Evolutionary conservation across 306 rosid species (phyloP), one percentile per base, ranked within the genome.

Genomic region (Cicer yamashitae): DNA sequence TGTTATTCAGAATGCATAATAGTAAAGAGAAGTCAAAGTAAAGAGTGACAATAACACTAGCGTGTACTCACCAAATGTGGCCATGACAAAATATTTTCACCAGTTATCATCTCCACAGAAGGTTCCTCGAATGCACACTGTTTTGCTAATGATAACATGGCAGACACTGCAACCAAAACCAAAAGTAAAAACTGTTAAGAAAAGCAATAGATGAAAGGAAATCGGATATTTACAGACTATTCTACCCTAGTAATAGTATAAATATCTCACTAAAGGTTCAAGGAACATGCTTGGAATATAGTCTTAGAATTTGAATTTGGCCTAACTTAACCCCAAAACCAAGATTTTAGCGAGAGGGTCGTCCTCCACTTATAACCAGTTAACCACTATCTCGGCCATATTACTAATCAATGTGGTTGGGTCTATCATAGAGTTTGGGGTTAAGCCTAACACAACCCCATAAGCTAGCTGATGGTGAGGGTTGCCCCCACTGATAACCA

Each of bases 41-140:
- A 74, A 57, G 13, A 34, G 41, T 13, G 7, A 63, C 67, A 51
- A 57, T 53, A 70, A 41, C 48, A 40, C 38, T 39, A 74, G 70
- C 63, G 25, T 30, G 77, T 30, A 77, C 94, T 88, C 83, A 94
- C 97, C 97, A 90, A 85, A 74, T 90, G 90, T 25, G 99, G 99
- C 99, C 99, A 94, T 53, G 99, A 89, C 88, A 94, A 82, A 80
- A 94, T 89, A 82, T 94, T 94, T 87, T 94, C 99, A 72, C 97
- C 97, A 51, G 84, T 58, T 57, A 94, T 94, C 57, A 93, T 94
- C 88, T 94, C 99, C 76, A 94, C 94, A 13, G 89, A 86, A 73
- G 99, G 99, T 82, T 92, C 99, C 87, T 94, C 99, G 85, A 94
- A 94, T 20, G 99, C 96, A 78, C 97, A 94, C 70, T 94, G 99